Evolutionary conservation across 805 yeast genomes (phyloP).

Genomic region (Wickerhamomyces sydowiorum): DNA sequence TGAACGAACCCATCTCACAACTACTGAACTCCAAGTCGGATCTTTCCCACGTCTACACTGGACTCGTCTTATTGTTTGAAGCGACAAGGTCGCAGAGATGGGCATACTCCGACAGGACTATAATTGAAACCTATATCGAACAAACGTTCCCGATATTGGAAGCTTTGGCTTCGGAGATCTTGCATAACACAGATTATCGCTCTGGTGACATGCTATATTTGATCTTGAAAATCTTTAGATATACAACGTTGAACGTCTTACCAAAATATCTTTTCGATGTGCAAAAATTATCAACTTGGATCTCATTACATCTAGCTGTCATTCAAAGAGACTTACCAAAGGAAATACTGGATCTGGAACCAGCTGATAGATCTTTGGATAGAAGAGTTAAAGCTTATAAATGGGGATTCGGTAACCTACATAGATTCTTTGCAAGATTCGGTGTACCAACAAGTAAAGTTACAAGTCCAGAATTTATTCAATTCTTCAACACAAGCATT

Average conservation of each 20-base stretch:
- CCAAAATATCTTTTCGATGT: constrained; percentile 42
- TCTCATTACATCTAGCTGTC: constrained; percentile 56
- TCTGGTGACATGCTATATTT: constrained; percentile 48
- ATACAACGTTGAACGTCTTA: constrained; percentile 50
- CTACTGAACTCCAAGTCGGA: constrained; percentile 30
- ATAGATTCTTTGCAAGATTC: constrained; percentile 63
- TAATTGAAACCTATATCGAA: constrained; percentile 41
- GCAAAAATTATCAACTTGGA: constrained; percentile 48
- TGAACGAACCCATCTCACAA: constrained; percentile 24
- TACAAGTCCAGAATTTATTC: constrained; percentile 44
- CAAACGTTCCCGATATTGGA: constrained; percentile 54
- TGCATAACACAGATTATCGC: constrained; percentile 24
- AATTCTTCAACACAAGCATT: constrained; percentile 46
- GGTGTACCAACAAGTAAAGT: constrained; percentile 27
- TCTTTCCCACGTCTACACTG: constrained; percentile 41
- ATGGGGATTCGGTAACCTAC: constrained; percentile 82
- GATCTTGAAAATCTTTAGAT: constrained; percentile 63
- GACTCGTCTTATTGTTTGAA: constrained; percentile 50
- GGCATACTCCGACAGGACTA: constrained; percentile 42
- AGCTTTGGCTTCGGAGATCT: constrained; percentile 38
- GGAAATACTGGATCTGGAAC: constrained; percentile 41
- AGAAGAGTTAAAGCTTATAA: constrained; percentile 69
- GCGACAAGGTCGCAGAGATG: constrained; percentile 52
- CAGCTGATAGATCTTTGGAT: constrained; percentile 40
- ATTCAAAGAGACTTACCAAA: constrained; percentile 50